Evolutionary conservation across 495 filamentous ascomycete genomes (phyloP), one percentile per base, ranked within the genome.

Genomic region (Hypoxylon perforatum): DNA sequence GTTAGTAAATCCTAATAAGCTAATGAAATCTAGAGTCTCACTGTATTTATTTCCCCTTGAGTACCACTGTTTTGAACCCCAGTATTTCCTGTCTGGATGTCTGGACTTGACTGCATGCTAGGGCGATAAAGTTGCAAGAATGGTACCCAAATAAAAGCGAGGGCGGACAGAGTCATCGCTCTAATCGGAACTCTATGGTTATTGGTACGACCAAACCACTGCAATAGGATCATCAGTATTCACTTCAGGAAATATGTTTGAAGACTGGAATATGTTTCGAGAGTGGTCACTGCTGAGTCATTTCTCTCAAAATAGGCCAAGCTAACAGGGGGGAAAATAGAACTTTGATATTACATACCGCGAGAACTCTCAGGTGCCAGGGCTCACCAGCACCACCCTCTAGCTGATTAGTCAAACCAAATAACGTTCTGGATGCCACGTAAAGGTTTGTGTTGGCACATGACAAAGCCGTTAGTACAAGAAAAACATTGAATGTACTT

Each of bases 371-470:
- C 35, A 72, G 23, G 14, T 65, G 61, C 66, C 61, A 66, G 25
- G 53, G 54, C n/a, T 74, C 73, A 10, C 74, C 61, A n/a, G 51
- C 54, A 21, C 77, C 71, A 11, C 66, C 53, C 4, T 74, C 61
- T 39, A 75, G 45, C 17, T 72, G 69, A 17, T 73, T 76, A 4
- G 77, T 75, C 14, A 81, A 54, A 12, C 73, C 76, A 42, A 80
- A 82, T 1, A 82, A 61, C 11, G 77, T 78, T 8, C 80, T 69
- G 17, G 77, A 79, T 1, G 80, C 73, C 3, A 78, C 72, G 56
- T 79, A 82, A 10, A 82, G 76, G 39, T 72, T 78, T 4, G 78
- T 79, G 18, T 79, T 79, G 38, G 72, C 74, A 60, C 65, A 72
- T 9, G 15, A 74, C 61, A 68, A 33, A 1, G 63, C 65, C 0